Percentiles rank a stretch among this genome's conserved stretches.
Conservation (phyloP, 106 monocot genomes). For the Hemerocallis citrina region DNA sequence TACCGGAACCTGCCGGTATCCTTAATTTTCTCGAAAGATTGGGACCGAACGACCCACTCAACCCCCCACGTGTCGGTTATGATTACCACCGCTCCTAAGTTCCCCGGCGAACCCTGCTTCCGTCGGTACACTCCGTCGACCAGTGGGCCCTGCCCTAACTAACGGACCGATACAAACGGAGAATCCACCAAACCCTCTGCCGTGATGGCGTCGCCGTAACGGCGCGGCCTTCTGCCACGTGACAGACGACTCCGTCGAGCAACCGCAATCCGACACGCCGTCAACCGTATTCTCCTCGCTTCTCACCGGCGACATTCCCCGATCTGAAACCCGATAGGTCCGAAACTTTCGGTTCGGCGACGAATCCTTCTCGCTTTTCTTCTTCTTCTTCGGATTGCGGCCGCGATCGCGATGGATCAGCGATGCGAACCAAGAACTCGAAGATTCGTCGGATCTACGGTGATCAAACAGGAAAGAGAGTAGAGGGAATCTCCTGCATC, state of each 20-base stretch:
- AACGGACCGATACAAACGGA: too few species aligned
- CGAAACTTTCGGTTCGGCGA: background rate
- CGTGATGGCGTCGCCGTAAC: too few species aligned
- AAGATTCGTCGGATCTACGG: background rate
- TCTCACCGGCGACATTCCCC: too few species aligned
- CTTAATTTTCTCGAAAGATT: too few species aligned
- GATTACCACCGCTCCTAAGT: background rate
- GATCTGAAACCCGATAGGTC: too few species aligned
- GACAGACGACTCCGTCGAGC: too few species aligned
- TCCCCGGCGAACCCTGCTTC: conserved; percentile 7
- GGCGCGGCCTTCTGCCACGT: background rate
- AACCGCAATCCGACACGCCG: too few species aligned
- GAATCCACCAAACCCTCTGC: too few species aligned
- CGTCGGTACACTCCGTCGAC: background rate
- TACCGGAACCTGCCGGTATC: too few species aligned
- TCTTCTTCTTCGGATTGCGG: background rate
- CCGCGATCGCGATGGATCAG: background rate
- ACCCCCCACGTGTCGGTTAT: background rate
- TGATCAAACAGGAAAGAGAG: background rate
- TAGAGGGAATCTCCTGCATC: background rate
- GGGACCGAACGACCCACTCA: too few species aligned
- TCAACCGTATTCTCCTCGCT: too few species aligned
- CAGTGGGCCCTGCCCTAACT: too few species aligned
- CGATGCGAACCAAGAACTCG: background rate
- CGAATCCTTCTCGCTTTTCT: background rate